Base-by-base conservation (phyloP, 2,329 filamentous ascomycete genomes). In the Aureobasidium sp. region DNA sequence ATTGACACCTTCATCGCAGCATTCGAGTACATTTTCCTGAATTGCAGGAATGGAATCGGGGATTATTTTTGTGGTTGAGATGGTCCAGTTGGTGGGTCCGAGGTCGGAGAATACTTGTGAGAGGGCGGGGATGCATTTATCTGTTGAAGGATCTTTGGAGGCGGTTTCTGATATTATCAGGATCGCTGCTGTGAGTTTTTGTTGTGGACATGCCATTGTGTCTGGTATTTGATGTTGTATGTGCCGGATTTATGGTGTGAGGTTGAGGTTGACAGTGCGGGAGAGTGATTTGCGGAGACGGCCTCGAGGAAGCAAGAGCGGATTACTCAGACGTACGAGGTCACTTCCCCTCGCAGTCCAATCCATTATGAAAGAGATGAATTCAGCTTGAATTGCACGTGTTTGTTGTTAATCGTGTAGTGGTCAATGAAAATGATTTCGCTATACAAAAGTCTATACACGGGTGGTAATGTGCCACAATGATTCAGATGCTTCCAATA, bases 131-230 rank as follows among this genome's bases (percentile, higher is more conserved):
- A 84, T 84, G 9, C 90, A 87, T 65, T 85, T 85, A 75, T 99
- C 94, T 1, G 90, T 86, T 3, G 88, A 85, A 0, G 90, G 84
- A 72, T 96, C 88, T 67, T 84, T 81, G 9, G 87, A 85, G 6
- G 92, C 94, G 6, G 94, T 99, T 56, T 95, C 95, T 1, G 94
- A 97, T 42, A 99, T 82, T 67, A 97, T 82, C 60, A 99, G 81
- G 53, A 99, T 86, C 8, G 88, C 90, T 37, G 86, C 88, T 71
- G 79, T 88, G 14, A 97, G 78, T 61, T 78, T 76, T 35, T 4
- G n/a, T n/a, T 37, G 40, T n/a, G 37, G 5, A 8, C 15, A 11
- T 1, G 48, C 53, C 53, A 60, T 59, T 19, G 40, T 63, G 19
- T 1, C 11, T 8, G 44, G 5, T 35, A 17, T 42, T 14, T 45